Percentiles rank a stretch among this genome's conserved stretches.
Conservation (phyloP, 768 basidiomycete species). For the Astraeus odoratus region DNA sequence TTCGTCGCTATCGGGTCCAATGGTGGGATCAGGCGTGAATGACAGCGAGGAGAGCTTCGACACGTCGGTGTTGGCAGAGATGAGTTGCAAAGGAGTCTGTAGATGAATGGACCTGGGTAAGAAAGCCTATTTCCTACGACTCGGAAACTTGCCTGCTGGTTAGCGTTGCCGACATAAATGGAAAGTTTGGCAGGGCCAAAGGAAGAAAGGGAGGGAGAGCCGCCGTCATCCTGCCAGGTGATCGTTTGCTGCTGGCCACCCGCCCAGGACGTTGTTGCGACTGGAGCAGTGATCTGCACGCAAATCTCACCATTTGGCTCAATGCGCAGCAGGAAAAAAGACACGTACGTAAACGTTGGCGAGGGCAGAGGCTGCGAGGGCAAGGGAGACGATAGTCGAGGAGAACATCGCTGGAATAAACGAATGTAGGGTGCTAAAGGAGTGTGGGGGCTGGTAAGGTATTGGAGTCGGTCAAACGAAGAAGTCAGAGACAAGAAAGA, state of each 20-base stretch:
- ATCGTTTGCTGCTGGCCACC: slow-evolving; percentile 47
- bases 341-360: slow-evolving; percentile 48
- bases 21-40: slow-evolving; percentile 45
- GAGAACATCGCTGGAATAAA: slow-evolving; percentile 42
- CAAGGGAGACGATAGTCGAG: slow-evolving; percentile 41
- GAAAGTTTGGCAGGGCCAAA: slow-evolving; percentile 49
- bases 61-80: slow-evolving; percentile 46
- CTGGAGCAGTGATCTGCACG: slow-evolving; percentile 52
- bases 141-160: slow-evolving; percentile 45
- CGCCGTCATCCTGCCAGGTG: slow-evolving; percentile 53
- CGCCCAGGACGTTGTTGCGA: slow-evolving; percentile 35
- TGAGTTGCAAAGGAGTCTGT: slow-evolving; percentile 51
- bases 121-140: too few species aligned
- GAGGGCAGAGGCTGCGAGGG: slow-evolving; percentile 45
- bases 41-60: slow-evolving; percentile 35
- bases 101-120: slow-evolving; percentile 8
- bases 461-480: not conserved
- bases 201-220: slow-evolving; percentile 37
- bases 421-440: slow-evolving; percentile 15
- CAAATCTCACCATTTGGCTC: slow-evolving; percentile 1
- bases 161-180: slow-evolving; percentile 58
- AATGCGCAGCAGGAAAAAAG: not conserved
- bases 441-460: slow-evolving; percentile 14
- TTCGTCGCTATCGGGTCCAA: slow-evolving; percentile 47
- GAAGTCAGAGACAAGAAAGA: not conserved